These are phyloP conservation scores for Cyclotella atomus DNA, from an alignment of 108 stramenopile species.

Conservation along the genomic window DNA sequence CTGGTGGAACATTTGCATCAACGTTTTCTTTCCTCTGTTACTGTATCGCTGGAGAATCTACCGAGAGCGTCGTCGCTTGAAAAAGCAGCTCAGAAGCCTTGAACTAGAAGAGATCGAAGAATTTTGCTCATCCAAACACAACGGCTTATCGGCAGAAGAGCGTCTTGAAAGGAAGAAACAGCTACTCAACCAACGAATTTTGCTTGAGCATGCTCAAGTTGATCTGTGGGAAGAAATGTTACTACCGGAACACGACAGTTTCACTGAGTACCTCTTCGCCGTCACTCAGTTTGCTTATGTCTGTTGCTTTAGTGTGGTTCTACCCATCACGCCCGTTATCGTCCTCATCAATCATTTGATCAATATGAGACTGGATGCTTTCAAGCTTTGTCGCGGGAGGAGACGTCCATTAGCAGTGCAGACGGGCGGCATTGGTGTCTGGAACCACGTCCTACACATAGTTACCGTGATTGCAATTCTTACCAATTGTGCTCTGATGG, in stretches of 20 bases:
- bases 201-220: constrained; percentile 87
- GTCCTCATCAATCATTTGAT: constrained; percentile 93
- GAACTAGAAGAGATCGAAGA: constrained; percentile 65
- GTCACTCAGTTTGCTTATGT: constrained; percentile 95
- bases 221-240: constrained; percentile 87
- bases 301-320: constrained; percentile 94
- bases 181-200: constrained; percentile 75
- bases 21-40: constrained; percentile 81
- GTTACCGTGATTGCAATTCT: constrained; percentile 95
- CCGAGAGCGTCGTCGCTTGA: constrained; percentile 52
- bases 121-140: constrained; percentile 28
- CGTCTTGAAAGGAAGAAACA: constrained; percentile 47
- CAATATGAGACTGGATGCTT: constrained; percentile 94
- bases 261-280: constrained; percentile 92
- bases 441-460: constrained; percentile 95
- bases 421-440: constrained; percentile 96
- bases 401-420: constrained; percentile 88
- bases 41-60: constrained; percentile 67
- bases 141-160: constrained; percentile 32
- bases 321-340: constrained; percentile 94
- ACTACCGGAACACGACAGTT: constrained; percentile 87
- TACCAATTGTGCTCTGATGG: constrained; percentile 95
- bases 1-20: constrained; percentile 87
- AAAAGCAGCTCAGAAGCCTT: constrained; percentile 59
- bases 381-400: constrained; percentile 93